Conservation (phyloP, 352 stramenopile genomes). For the Phytophthora pluvialis region DNA sequence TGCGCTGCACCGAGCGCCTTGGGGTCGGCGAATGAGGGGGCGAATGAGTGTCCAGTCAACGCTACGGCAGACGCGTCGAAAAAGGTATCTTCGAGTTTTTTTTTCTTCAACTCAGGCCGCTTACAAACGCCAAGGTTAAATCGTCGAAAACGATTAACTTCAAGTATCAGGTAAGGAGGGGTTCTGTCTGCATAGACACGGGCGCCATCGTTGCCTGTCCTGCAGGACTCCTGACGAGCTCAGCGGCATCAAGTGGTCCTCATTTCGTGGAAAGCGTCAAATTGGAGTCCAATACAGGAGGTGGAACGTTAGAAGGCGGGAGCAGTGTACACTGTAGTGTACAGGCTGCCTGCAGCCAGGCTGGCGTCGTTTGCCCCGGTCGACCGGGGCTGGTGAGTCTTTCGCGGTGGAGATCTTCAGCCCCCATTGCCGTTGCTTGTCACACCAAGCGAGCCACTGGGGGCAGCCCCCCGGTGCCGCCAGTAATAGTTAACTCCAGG, state of each 20-base stretch:
- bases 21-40: too few species aligned
- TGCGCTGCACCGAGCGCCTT: too few species aligned
- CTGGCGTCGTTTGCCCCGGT: too few species aligned
- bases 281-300: neutral
- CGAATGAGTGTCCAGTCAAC: neutral
- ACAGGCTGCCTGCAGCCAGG: too few species aligned
- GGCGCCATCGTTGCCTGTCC: too few species aligned
- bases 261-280: conserved; percentile 5
- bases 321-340: conserved; percentile 5
- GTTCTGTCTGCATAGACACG: too few species aligned
- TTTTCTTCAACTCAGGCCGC: neutral
- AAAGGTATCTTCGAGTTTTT: conserved; percentile 1
- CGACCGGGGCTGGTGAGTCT: too few species aligned
- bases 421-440: conserved; percentile 12
- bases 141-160: conserved; percentile 14
- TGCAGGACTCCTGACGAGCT: too few species aligned
- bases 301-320: conserved; percentile 2
- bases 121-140: conserved; percentile 10
- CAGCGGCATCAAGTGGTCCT: too few species aligned
- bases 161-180: conserved; percentile 15
- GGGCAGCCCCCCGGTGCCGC: too few species aligned
- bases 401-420: too few species aligned
- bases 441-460: conserved; percentile 4
- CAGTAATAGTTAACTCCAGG: too few species aligned
- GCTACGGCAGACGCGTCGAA: neutral